Conservation (phyloP, 2,329 filamentous ascomycete species). For the Calonectria crousiana region DNA sequence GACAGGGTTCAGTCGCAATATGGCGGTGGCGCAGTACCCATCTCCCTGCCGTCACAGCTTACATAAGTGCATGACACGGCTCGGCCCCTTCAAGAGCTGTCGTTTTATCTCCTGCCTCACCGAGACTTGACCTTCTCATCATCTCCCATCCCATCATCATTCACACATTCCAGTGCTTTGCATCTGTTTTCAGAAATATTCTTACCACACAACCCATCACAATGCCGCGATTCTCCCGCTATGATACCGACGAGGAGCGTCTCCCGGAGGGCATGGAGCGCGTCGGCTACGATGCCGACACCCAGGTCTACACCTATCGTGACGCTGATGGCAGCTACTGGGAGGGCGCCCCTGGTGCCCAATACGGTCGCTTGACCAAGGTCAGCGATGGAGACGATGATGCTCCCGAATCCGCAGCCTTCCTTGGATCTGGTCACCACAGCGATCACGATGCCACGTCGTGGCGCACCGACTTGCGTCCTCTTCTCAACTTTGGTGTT, state of each 20-base stretch:
- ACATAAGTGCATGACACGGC: conserved; percentile 27
- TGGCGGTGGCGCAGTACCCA: conserved; percentile 29
- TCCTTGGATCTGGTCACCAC: conserved; percentile 40
- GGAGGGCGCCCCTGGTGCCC: conserved; percentile 62
- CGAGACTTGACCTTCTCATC: not conserved
- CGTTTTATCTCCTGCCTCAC: conserved; percentile 1
- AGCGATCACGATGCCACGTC: conserved; percentile 49
- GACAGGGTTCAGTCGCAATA: not conserved
- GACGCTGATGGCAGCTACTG: conserved; percentile 62
- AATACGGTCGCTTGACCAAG: conserved; percentile 61
- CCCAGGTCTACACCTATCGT: conserved; percentile 64
- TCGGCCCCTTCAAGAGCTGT: not conserved
- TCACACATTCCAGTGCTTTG: not conserved
- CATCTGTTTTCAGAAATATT: not conserved
- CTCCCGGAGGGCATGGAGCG: conserved; percentile 67
- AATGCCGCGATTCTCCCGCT: conserved; percentile 57
- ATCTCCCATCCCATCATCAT: not conserved
- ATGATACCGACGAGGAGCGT: conserved; percentile 63
- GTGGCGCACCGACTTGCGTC: conserved; percentile 65
- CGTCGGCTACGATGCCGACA: conserved; percentile 69
- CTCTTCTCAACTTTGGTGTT: conserved; percentile 70
- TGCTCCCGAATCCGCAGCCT: conserved; percentile 43
- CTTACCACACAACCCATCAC: conserved; percentile 30
- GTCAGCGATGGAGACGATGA: conserved; percentile 48
- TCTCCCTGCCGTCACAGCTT: conserved; percentile 27